Evolutionary conservation across 345 rosid species (phyloP).

Genomic region (Leavenworthia alabamica): DNA sequence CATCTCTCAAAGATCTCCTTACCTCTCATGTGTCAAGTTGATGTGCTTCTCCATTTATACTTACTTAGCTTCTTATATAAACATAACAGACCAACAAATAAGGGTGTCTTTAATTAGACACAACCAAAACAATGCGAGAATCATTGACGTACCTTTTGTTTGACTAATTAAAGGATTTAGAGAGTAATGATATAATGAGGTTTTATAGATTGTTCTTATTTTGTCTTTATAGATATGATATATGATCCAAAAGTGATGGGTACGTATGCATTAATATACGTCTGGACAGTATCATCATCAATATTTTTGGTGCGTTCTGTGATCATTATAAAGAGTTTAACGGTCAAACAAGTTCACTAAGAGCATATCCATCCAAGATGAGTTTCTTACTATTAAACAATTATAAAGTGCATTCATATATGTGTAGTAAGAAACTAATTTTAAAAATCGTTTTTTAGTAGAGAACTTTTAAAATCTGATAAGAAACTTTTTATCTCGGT

Average conservation of each 20-base stretch:
- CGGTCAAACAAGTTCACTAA: slow-evolving; percentile 23
- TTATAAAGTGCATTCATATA: no score
- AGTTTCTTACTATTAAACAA: no score
- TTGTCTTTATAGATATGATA: slow-evolving; percentile 22
- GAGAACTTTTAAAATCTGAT: no score
- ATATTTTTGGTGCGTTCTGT: background rate
- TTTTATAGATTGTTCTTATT: slow-evolving; percentile 16
- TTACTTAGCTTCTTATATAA: background rate
- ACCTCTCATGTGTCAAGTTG: slow-evolving; percentile 34
- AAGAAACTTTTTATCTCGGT: no score
- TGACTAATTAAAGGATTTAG: background rate
- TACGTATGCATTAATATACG: slow-evolving; percentile 2
- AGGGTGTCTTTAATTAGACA: background rate
- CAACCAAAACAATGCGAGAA: background rate
- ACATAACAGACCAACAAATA: background rate
- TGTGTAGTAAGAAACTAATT: no score
- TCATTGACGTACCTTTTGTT: slow-evolving; percentile 2
- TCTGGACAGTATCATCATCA: slow-evolving; percentile 6
- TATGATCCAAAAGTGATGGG: slow-evolving; percentile 8
- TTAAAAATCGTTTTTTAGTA: no score
- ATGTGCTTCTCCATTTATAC: slow-evolving; percentile 34
- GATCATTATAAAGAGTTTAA: background rate
- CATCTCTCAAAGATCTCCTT: slow-evolving; percentile 39
- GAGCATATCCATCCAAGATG: no score
- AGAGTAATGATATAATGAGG: background rate